Percentiles rank a stretch among this genome's conserved stretches.
phyloP scores from a whole-genome alignment of 164 flowering plant species.

The Vitis labrusca region DNA sequence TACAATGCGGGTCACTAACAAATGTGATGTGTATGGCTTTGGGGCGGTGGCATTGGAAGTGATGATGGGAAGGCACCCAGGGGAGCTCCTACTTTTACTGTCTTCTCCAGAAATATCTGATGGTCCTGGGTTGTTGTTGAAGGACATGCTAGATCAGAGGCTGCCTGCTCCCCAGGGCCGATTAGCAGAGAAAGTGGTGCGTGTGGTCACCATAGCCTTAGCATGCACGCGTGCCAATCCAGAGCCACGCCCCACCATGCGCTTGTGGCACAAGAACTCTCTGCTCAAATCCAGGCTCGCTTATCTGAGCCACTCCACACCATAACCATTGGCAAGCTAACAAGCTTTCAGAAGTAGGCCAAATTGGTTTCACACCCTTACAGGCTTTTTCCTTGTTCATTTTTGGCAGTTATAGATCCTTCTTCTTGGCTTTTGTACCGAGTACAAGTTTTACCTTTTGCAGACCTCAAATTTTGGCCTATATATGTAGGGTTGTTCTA shows the following conservation, averaged over 20 bases:
- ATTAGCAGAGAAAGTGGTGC: conserved; percentile 48
- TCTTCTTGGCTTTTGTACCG: no score
- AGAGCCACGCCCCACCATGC: conserved; percentile 70
- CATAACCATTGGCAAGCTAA: no score
- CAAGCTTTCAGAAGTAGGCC: neutral
- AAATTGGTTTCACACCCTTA: neutral
- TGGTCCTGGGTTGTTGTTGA: conserved; percentile 19
- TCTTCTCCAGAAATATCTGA: conserved; percentile 12
- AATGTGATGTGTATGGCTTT: conserved; percentile 75
- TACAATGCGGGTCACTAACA: conserved; percentile 51
- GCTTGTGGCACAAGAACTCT: conserved; percentile 43
- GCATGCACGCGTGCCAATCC: conserved; percentile 48
- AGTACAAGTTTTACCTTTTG: no score
- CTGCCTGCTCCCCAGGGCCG: conserved; percentile 47
- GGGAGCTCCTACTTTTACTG: conserved; percentile 42
- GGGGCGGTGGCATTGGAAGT: conserved; percentile 65
- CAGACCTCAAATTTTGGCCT: no score
- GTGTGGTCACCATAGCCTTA: conserved; percentile 38
- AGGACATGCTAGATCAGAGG: conserved; percentile 53
- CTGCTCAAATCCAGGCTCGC: conserved; percentile 24
- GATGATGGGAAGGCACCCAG: conserved; percentile 71
- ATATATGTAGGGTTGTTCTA: no score
- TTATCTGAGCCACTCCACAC: neutral
- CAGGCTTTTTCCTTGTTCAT: no score
- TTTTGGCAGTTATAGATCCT: no score